phyloP scores from a whole-genome alignment of 164 flowering plant genomes.

The Chimonanthus praecox region DNA sequence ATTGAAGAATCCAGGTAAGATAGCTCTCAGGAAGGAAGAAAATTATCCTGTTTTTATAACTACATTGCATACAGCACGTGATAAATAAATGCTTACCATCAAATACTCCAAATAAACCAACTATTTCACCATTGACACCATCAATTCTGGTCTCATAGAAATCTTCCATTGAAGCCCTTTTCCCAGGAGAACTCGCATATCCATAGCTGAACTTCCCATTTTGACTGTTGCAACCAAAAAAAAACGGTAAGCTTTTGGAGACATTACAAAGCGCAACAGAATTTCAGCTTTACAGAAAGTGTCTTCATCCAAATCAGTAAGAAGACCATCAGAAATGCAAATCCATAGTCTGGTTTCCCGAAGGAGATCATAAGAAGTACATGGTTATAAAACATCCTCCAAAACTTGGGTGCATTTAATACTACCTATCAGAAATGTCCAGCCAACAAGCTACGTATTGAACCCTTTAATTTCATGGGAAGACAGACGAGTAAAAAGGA shows the following conservation, averaged over 20 bases:
- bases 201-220: constrained; percentile 97
- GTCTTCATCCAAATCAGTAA: background rate
- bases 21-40: background rate
- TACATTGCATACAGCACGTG: background rate
- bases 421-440: no score
- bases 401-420: no score
- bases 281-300: background rate
- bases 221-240: constrained; percentile 48
- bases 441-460: no score
- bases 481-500: no score
- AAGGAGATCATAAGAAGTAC: background rate
- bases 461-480: no score
- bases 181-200: constrained; percentile 95
- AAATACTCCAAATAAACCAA: constrained; percentile 97
- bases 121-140: constrained; percentile 87
- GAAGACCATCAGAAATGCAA: background rate
- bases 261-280: background rate
- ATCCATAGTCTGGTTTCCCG: background rate
- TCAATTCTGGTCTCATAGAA: constrained; percentile 93
- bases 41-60: background rate
- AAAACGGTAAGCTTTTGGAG: background rate
- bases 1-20: background rate
- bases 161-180: constrained; percentile 97
- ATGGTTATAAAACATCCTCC: no score
- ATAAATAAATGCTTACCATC: constrained; percentile 52